Conservation (phyloP, 106 monocot genomes). For the Iris macrosiphon region DNA sequence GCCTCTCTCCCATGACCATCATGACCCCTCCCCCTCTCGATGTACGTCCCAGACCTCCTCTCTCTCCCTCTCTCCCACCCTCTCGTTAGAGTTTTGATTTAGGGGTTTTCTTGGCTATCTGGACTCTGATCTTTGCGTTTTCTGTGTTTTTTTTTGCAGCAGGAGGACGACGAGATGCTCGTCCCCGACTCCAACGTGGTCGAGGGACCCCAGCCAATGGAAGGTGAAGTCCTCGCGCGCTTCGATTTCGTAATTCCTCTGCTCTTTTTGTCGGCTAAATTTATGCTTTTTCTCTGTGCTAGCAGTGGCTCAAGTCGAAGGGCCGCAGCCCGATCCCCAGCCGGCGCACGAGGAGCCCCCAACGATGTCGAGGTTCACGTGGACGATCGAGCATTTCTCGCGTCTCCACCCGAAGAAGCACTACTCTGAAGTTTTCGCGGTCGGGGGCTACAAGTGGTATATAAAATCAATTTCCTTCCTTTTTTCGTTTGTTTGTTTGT, state of each 20-base stretch:
- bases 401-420: constrained; percentile 76
- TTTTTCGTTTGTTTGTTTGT: not conserved
- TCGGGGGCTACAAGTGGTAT: constrained; percentile 92
- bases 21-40: constrained; percentile 33
- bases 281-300: constrained; percentile 7
- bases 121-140: constrained; percentile 18
- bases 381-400: constrained; percentile 93
- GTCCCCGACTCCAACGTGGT: constrained; percentile 33
- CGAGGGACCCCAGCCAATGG: constrained; percentile 43
- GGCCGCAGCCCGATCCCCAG: constrained; percentile 58
- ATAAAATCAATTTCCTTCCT: not conserved
- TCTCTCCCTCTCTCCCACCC: not conserved
- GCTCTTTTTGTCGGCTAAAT: not conserved
- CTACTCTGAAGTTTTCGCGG: constrained; percentile 78
- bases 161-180: constrained; percentile 44
- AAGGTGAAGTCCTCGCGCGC: constrained; percentile 14
- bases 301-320: constrained; percentile 41
- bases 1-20: constrained; percentile 20
- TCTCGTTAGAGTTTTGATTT: constrained; percentile 2
- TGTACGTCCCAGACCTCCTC: constrained; percentile 3
- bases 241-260: not conserved
- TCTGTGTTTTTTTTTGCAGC: constrained; percentile 24
- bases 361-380: constrained; percentile 63
- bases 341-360: constrained; percentile 70
- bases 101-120: constrained; percentile 23